Conservation (phyloP, 164 flowering plant genomes). For the Sextonia rubra region DNA sequence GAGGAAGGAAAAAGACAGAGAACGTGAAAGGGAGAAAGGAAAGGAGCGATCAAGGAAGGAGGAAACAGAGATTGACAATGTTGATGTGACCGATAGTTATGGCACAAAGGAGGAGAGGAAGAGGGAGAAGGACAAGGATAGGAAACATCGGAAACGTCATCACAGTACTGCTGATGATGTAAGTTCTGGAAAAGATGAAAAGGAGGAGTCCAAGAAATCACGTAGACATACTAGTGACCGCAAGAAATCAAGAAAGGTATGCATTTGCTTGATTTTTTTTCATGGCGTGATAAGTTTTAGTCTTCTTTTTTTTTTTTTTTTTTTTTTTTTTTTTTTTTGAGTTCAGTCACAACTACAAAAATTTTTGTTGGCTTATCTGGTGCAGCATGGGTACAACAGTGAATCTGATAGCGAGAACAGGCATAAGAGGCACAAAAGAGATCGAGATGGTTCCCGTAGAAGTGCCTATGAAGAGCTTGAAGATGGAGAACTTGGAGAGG, state of each 20-base stretch:
- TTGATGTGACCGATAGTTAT: constrained; percentile 43
- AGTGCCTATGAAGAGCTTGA: constrained; percentile 85
- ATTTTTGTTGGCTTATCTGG: not conserved
- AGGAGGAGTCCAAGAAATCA: constrained; percentile 68
- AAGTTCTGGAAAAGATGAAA: constrained; percentile 71
- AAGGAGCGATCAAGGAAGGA: constrained; percentile 76
- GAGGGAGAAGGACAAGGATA: constrained; percentile 58
- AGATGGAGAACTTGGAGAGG: constrained; percentile 98
- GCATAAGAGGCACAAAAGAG: constrained; percentile 80
- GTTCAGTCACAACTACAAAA: not conserved
- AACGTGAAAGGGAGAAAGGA: constrained; percentile 62
- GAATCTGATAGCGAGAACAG: constrained; percentile 85
- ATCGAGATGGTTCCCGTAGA: constrained; percentile 73
- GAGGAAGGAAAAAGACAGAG: constrained; percentile 65
- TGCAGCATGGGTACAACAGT: constrained; percentile 60
- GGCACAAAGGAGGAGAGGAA: constrained; percentile 68
- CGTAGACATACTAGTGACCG: constrained; percentile 79
- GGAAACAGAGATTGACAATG: constrained; percentile 58
- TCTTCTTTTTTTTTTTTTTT: too few relatives aligned
- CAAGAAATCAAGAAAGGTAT: constrained; percentile 87
- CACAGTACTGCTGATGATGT: constrained; percentile 54
- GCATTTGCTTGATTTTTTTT: not conserved
- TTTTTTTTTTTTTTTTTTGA: not conserved
- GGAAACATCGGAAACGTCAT: constrained; percentile 69
- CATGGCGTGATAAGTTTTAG: not conserved